phyloP scores from a whole-genome alignment of 306 rosid species.

The Castanospermum australe region DNA sequence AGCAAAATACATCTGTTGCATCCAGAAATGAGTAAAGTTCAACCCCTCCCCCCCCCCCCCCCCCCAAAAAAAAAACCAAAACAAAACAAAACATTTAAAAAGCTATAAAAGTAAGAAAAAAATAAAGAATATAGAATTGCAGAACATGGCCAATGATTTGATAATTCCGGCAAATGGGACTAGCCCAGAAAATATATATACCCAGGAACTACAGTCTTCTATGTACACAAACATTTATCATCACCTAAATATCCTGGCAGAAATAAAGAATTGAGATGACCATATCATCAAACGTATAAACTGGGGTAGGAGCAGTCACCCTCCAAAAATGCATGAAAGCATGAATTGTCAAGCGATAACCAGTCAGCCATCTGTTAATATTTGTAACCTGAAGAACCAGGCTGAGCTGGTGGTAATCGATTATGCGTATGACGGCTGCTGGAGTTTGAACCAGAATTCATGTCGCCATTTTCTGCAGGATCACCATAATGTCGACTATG shows the following conservation, averaged over 20 bases:
- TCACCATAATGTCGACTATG: constrained; percentile 74
- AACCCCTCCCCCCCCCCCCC: too few species aligned
- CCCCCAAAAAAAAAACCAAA: neutral
- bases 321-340: constrained; percentile 60
- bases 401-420: constrained; percentile 86
- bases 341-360: constrained; percentile 36
- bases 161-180: constrained; percentile 10
- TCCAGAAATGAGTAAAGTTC: constrained; percentile 28
- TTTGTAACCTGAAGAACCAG: constrained; percentile 76
- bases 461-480: constrained; percentile 83
- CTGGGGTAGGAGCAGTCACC: constrained; percentile 40
- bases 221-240: constrained; percentile 67
- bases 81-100: neutral
- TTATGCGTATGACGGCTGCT: constrained; percentile 88
- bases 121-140: constrained; percentile 42
- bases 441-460: constrained; percentile 64
- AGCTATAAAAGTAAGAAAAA: constrained; percentile 4
- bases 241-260: constrained; percentile 45
- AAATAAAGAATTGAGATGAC: constrained; percentile 45
- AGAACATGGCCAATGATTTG: constrained; percentile 33
- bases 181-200: constrained; percentile 40
- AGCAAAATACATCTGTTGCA: constrained; percentile 25
- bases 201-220: constrained; percentile 53
- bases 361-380: constrained; percentile 44
- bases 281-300: constrained; percentile 45